Evolutionary conservation across 2,329 filamentous ascomycete genomes (phyloP).

Genomic region (Trichoderma guizhouense): DNA sequence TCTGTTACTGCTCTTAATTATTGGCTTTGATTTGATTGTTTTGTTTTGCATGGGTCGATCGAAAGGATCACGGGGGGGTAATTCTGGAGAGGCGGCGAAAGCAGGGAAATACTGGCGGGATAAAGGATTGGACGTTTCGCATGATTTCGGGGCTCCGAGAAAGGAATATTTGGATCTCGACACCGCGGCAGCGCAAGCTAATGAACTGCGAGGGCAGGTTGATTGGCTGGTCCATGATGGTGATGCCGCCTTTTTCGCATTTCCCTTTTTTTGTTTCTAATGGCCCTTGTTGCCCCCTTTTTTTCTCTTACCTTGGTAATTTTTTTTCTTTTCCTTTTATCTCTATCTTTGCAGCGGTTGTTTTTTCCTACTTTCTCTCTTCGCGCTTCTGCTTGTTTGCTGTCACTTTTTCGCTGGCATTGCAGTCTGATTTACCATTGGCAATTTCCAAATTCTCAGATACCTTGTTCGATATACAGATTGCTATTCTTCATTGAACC

Average conservation of each 20-base stretch:
- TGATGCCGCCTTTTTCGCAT: constrained; percentile 30
- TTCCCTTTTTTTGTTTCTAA: constrained; percentile 39
- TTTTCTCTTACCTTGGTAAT: constrained; percentile 21
- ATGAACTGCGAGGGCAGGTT: constrained; percentile 42
- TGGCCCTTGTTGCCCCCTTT: constrained; percentile 37
- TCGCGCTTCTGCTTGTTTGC: constrained; percentile 16
- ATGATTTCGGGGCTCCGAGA: constrained; percentile 24
- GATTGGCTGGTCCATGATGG: constrained; percentile 52
- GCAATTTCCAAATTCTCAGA: constrained; percentile 39
- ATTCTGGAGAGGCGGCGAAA: constrained; percentile 26
- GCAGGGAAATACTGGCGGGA: constrained; percentile 23
- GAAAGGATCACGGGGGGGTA: constrained; percentile 26
- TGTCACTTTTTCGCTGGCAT: constrained; percentile 6
- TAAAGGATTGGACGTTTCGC: constrained; percentile 27
- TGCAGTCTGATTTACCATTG: constrained; percentile 21
- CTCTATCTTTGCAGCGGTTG: constrained; percentile 16
- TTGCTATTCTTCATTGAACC: constrained; percentile 23
- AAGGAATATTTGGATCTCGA: constrained; percentile 31
- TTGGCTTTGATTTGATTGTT: constrained; percentile 17
- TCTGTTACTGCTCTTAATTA: constrained; percentile 19
- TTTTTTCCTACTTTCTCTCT: constrained; percentile 19
- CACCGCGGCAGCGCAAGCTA: constrained; percentile 39
- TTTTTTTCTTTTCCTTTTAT: background rate
- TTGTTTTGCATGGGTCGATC: constrained; percentile 23
- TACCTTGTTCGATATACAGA: constrained; percentile 60